Evolutionary conservation across 176 grass and related monocot genomes (phyloP), one percentile per base, ranked within the genome.

Genomic region (Dendrocalamus sinicus): DNA sequence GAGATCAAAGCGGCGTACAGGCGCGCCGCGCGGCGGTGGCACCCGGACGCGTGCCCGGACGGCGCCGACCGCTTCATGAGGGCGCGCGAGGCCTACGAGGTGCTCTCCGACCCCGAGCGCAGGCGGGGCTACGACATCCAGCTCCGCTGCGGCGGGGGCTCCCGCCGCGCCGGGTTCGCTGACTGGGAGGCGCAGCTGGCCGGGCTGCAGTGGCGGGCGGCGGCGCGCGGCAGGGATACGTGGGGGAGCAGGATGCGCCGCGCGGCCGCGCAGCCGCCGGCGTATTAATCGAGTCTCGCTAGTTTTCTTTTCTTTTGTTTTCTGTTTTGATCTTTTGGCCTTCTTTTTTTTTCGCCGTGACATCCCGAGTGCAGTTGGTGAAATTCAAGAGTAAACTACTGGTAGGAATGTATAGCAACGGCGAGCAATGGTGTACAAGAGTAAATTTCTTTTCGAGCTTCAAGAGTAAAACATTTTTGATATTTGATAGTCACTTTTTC

Each of bases 1-100:
- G 95, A 97, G 87, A 97, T 97, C 84, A 94, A 93, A 88, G 84
- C 91, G 57, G 95, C 91, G 69, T 97, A 92, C 92, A 14, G 92
- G 71, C 75, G 77, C 47, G 81, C 84, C 16, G 95, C 91, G 40
- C 84, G 78, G 86, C 86, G 85, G 45, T 97, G 92, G 91, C 95
- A 97, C 89, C 95, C 95, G 71, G 92, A 97, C 85, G 80, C 90
- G 9, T 95, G 93, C 87, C 60, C 82, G 2, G 62, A 80, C 8
- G 83, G 84, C 77, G 86, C 88, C 73, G 88, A 91, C 57, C 76
- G 47, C 20, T 94, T 97, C 95, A 97, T 90, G 86, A 70, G 4
- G 62, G 92, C 88, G 50, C 92, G 88, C 3, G 92, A 97, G 78
- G 92, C 95, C 44, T 97, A 94, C 86, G 95, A 97, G 88, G 84